A percentile compares a stretch with the other conserved stretches of the same genome.
Evolutionary conservation across 192 early-diverging fungal genomes (phyloP).

Genomic region (Linderina pennispora): DNA sequence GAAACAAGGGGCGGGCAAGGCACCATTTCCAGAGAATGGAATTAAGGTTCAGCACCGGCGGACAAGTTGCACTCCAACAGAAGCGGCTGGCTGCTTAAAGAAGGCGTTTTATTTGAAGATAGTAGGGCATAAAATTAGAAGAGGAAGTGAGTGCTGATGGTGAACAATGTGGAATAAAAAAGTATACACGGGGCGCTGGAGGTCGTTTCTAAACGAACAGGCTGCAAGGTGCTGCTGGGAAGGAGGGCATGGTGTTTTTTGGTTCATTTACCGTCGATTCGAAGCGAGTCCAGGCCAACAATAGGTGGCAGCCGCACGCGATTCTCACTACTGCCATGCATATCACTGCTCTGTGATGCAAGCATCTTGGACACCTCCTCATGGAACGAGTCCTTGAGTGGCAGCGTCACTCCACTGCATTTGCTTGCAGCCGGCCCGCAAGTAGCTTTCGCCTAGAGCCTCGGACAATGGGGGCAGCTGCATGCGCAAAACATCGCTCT

Average conservation of each 20-base stretch:
- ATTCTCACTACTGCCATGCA: neutral
- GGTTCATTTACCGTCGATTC: no score
- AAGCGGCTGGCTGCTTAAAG: no score
- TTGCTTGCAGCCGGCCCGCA: constrained; percentile 7
- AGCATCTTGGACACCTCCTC: constrained; percentile 11
- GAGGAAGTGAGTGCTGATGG: no score
- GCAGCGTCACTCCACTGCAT: neutral
- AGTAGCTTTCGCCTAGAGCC: constrained; percentile 39
- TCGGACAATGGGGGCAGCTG: constrained; percentile 39
- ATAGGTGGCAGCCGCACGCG: neutral
- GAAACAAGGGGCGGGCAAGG: no score
- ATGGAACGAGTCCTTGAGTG: constrained; percentile 12
- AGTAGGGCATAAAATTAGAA: no score
- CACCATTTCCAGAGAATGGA: no score
- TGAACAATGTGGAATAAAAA: no score
- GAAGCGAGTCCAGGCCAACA: neutral
- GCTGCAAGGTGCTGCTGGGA: neutral
- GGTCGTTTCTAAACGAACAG: no score
- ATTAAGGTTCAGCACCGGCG: no score
- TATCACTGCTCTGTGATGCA: constrained; percentile 1
- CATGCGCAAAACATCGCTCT: constrained; percentile 19
- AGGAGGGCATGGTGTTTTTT: neutral
- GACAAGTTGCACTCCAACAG: no score
- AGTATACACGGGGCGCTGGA: no score
- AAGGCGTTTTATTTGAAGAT: no score